Evolutionary conservation across 768 basidiomycete species (phyloP).

Genomic region (Boletus bicolor): DNA sequence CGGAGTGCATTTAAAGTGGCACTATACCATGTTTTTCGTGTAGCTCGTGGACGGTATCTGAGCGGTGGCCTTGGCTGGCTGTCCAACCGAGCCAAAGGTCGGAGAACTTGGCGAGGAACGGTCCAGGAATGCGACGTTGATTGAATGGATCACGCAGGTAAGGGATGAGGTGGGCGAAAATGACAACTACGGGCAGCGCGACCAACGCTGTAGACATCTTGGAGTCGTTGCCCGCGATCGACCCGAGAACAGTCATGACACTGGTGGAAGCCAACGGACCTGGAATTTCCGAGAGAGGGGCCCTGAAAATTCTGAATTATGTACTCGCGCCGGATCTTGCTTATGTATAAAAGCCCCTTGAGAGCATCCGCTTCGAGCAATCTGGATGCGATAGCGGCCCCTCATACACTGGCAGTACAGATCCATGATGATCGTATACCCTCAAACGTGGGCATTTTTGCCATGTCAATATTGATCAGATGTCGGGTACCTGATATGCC

Average conservation of each 20-base stretch:
- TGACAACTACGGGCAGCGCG: conserved; percentile 16
- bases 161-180: conserved; percentile 35
- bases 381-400: too few relatives aligned
- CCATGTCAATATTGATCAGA: too few relatives aligned
- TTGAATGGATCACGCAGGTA: conserved; percentile 58
- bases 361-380: too few relatives aligned
- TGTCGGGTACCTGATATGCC: too few relatives aligned
- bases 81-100: conserved; percentile 71
- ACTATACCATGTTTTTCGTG: conserved; percentile 70
- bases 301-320: neutral
- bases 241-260: conserved; percentile 16
- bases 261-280: conserved; percentile 7
- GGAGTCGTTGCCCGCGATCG: neutral
- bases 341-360: neutral
- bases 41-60: conserved; percentile 66
- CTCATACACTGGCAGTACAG: too few relatives aligned
- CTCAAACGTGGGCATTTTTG: too few relatives aligned
- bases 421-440: too few relatives aligned
- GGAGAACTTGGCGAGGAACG: conserved; percentile 66
- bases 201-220: conserved; percentile 8
- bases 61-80: conserved; percentile 67
- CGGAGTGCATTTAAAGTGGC: neutral
- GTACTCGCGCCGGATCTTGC: conserved; percentile 4
- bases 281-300: neutral
- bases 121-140: conserved; percentile 66